Percentiles rank a stretch among this genome's conserved stretches.
Evolutionary conservation across 768 basidiomycete species (phyloP).

Genomic region (Russula virescens): DNA sequence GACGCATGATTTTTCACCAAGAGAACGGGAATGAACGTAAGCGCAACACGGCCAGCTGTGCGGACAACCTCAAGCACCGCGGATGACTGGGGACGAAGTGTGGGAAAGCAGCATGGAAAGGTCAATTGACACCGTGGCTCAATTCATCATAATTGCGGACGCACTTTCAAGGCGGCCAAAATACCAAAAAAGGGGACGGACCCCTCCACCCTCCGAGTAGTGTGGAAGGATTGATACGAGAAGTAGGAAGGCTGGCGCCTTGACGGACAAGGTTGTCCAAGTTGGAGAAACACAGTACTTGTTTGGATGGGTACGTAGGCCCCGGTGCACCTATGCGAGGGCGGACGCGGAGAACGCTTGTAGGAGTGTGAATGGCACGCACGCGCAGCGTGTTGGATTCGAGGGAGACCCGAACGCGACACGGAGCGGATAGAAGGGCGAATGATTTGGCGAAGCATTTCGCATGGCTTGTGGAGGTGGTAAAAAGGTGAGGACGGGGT

Average conservation of each 20-base stretch:
- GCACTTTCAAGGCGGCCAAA: slow-evolving; percentile 64
- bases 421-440: slow-evolving; percentile 7
- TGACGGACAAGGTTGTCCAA: not conserved
- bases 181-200: slow-evolving; percentile 43
- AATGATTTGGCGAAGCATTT: slow-evolving; percentile 14
- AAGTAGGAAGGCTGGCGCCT: not conserved
- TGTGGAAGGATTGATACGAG: slow-evolving; percentile 34
- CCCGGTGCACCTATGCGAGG: slow-evolving; percentile 9
- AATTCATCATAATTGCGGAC: slow-evolving; percentile 5
- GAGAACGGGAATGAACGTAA: slow-evolving; percentile 70
- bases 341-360: not conserved
- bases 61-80: slow-evolving; percentile 66
- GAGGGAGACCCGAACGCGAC: slow-evolving; percentile 2
- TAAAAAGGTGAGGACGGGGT: too few relatives aligned
- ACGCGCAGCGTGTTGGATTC: not conserved
- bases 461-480: slow-evolving; percentile 12
- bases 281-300: slow-evolving; percentile 13
- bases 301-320: slow-evolving; percentile 6
- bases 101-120: not conserved
- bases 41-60: slow-evolving; percentile 61
- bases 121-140: slow-evolving; percentile 13
- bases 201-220: slow-evolving; percentile 35
- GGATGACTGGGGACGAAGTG: slow-evolving; percentile 47
- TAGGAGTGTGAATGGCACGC: slow-evolving; percentile 1
- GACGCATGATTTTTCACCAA: slow-evolving; percentile 53